These are phyloP conservation scores for Metarhizium guizhouense DNA, from an alignment of 2,329 filamentous ascomycete species.

Conservation along the genomic window DNA sequence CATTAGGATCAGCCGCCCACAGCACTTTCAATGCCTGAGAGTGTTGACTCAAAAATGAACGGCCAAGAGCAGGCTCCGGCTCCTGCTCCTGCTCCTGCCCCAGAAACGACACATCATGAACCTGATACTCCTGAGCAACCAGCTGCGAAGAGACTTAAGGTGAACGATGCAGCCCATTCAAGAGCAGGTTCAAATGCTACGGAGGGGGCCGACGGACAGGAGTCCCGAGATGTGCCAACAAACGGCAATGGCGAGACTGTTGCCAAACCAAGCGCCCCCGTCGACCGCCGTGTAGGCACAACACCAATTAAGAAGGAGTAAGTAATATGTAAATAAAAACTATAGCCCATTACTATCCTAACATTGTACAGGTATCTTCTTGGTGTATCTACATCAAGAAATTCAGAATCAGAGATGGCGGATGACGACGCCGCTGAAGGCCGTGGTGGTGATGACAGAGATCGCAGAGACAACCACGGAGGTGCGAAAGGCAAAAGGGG, in stretches of 20 bases:
- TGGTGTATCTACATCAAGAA: conserved; percentile 20
- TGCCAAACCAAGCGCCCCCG: conserved; percentile 8
- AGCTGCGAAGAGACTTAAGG: conserved; percentile 51
- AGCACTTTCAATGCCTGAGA: conserved; percentile 17
- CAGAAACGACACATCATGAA: not conserved
- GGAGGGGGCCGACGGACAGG: conserved; percentile 10
- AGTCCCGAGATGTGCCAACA: conserved; percentile 6
- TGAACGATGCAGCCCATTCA: conserved; percentile 25
- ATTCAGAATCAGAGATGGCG: conserved; percentile 15
- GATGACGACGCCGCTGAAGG: conserved; percentile 43
- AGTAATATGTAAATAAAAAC: conserved; percentile 15
- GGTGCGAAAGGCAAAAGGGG: conserved; percentile 27
- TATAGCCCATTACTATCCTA: not conserved
- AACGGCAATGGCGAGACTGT: conserved; percentile 3
- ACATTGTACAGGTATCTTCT: conserved; percentile 30
- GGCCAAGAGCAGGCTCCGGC: conserved; percentile 9
- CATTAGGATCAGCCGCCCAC: not conserved
- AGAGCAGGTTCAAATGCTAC: conserved; percentile 4
- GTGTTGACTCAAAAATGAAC: conserved; percentile 14
- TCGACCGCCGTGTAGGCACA: conserved; percentile 41
- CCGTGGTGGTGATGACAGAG: conserved; percentile 17
- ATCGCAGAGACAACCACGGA: conserved; percentile 40
- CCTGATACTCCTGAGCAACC: conserved; percentile 23
- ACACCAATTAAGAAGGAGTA: conserved; percentile 69
- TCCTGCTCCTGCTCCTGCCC: not conserved